A percentile compares a stretch with the other conserved stretches of the same genome.
Evolutionary conservation across 106 monocot species (phyloP).

Genomic region (Narthecium ossifragum): DNA sequence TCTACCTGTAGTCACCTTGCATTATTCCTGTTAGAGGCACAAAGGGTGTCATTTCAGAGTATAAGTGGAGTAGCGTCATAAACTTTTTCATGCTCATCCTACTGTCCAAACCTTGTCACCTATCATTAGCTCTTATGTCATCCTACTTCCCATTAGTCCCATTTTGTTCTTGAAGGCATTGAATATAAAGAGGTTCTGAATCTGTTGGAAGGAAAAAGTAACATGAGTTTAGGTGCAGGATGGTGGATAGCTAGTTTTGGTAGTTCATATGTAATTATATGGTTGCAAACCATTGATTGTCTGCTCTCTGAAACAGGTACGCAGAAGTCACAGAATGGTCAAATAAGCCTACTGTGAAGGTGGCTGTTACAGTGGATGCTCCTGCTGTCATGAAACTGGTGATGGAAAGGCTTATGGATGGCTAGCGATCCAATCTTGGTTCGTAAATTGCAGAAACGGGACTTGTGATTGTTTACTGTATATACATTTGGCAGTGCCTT

Average conservation of each 20-base stretch:
- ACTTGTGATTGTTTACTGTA: background rate
- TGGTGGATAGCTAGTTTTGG: background rate
- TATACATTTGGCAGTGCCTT: background rate
- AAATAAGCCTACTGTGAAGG: constrained; percentile 75
- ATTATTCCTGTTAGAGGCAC: too few species aligned
- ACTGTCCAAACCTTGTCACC: too few species aligned
- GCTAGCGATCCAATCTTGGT: background rate
- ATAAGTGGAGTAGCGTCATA: too few species aligned
- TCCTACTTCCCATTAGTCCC: background rate
- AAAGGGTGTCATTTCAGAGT: too few species aligned
- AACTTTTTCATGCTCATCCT: too few species aligned
- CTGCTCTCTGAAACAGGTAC: constrained; percentile 26
- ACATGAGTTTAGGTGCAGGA: background rate
- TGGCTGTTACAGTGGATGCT: constrained; percentile 92
- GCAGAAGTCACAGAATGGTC: constrained; percentile 73
- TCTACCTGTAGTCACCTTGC: too few species aligned
- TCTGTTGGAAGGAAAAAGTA: background rate
- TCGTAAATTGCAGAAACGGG: background rate
- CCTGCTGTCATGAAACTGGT: constrained; percentile 50
- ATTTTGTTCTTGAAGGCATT: background rate
- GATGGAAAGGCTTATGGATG: constrained; percentile 65
- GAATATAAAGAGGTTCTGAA: background rate
- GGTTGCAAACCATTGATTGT: background rate
- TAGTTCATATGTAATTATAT: background rate
- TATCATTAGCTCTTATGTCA: too few species aligned